Evolutionary conservation across 805 yeast species (phyloP), one percentile per base, ranked within the genome.

Genomic region (Saccharomycopsis microspora): DNA sequence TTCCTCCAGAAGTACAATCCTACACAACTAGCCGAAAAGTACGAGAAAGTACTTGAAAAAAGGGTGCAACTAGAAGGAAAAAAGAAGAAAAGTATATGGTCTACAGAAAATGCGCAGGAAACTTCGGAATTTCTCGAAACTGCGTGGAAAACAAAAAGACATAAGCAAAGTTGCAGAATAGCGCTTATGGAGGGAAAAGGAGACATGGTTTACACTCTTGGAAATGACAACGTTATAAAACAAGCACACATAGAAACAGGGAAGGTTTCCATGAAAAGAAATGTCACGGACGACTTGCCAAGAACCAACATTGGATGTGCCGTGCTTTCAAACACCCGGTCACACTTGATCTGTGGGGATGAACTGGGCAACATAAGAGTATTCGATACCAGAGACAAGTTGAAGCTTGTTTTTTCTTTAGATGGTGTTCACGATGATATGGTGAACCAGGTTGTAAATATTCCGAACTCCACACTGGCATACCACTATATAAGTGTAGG

Each of bases 81-180:
- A 47, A 65, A 61, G 54, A 60, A 61, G 39, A 60, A 63, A 54
- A 72, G 66, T 57, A 67, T 75, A 64, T 77, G 82, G 81, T 40
- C 43, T 28, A 43, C 42, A 8, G 30, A 34, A 10, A 37, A 43
- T 9, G 48, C 48, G 5, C 49, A 34, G 28, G 39, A 44, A 6
- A n/a, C 5, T 34, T 11, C 19, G 7, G 10, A 62, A 8, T 55
- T 54, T 7, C 58, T 70, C 4, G 59, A 64, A 4, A 57, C 72
- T 31, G 48, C 63, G 1, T 90, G 98, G 98, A 76, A 82, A 47
- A 89, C 97, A 0, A 85, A 77, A 57, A 74, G 97, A 60, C 97
- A 90, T 60, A 88, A 87, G 61, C 89, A 87, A 1, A 82, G 95
- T 54, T 86, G 95, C 51, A 67, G 98, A 40, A 76, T 83, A 3